A percentile compares a stretch with the other conserved stretches of the same genome.
Conservation (phyloP, 164 flowering plant genomes). For the Aristolochia californica region DNA sequence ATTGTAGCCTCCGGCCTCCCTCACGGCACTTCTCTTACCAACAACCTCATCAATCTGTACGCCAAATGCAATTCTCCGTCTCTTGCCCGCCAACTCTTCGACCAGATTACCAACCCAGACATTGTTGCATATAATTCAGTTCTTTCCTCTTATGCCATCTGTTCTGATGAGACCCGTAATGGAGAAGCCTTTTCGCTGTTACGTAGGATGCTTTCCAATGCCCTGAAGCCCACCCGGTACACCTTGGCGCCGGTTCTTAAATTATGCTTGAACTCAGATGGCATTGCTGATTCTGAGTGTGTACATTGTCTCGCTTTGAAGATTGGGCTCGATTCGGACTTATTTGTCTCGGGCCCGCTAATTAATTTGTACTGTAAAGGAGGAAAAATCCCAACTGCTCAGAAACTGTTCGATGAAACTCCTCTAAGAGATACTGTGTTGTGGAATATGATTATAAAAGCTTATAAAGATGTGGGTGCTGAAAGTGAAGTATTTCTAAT, state of each 20-base stretch:
- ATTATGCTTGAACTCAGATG: conserved; percentile 24
- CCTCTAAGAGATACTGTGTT: conserved; percentile 32
- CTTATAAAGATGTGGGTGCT: conserved; percentile 23
- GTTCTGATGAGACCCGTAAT: conserved; percentile 4
- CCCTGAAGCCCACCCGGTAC: conserved; percentile 12
- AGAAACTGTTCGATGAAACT: conserved; percentile 33
- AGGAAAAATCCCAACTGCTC: conserved; percentile 21
- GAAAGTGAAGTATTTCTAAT: conserved; percentile 20
- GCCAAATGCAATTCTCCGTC: conserved; percentile 29
- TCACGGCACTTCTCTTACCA: conserved; percentile 29
- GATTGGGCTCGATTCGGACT: conserved; percentile 36
- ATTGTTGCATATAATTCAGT: conserved; percentile 47
- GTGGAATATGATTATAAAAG: conserved; percentile 49
- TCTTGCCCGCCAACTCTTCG: conserved; percentile 39
- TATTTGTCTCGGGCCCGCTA: conserved; percentile 36
- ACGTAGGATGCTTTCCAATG: conserved; percentile 12
- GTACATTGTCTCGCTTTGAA: conserved; percentile 38
- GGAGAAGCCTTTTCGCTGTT: conserved; percentile 30
- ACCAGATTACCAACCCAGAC: conserved; percentile 26
- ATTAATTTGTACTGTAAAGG: conserved; percentile 33
- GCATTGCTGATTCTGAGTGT: conserved; percentile 19
- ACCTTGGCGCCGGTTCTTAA: conserved; percentile 45
- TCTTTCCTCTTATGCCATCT: conserved; percentile 30
- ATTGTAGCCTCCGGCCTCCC: conserved; percentile 20
- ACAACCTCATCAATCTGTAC: conserved; percentile 46